Conservation (phyloP, 78 protist genomes). For the Chrysochromulina parva region DNA sequence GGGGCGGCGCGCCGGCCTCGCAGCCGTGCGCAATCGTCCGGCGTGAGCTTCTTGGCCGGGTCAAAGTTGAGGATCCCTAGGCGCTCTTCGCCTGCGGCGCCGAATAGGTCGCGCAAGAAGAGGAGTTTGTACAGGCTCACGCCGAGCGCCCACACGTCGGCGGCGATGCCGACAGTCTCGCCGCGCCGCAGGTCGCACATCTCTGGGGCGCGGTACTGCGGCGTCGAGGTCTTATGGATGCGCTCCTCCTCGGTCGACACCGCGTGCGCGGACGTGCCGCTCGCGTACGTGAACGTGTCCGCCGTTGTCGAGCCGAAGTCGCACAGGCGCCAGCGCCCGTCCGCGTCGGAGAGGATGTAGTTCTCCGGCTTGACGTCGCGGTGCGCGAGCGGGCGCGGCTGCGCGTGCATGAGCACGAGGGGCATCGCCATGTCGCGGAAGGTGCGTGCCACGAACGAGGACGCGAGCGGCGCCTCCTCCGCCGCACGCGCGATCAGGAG, state of each 20-base stretch:
- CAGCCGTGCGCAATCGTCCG: too few relatives aligned
- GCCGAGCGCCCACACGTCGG: not conserved
- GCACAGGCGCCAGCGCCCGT: not conserved
- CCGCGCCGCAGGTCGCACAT: not conserved
- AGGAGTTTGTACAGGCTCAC: not conserved
- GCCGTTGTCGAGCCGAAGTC: conserved; percentile 29
- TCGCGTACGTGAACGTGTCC: not conserved
- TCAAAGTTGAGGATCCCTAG: not conserved
- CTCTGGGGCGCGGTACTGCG: conserved; percentile 46
- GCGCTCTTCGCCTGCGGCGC: not conserved
- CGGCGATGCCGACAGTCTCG: not conserved
- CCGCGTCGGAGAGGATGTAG: not conserved
- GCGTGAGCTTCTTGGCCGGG: not conserved
- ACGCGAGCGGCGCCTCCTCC: not conserved
- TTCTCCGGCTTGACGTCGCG: conserved; percentile 53
- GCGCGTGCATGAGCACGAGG: conserved; percentile 40
- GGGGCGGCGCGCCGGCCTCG: too few relatives aligned
- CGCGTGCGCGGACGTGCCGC: not conserved
- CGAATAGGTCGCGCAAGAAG: conserved; percentile 5
- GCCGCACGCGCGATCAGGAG: not conserved
- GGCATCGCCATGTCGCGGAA: not conserved
- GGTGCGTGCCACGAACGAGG: not conserved
- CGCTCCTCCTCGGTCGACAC: conserved; percentile 28
- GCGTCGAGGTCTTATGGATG: conserved; percentile 20
- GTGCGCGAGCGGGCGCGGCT: conserved; percentile 38